Evolutionary conservation across 1,284 basidiomycete genomes (phyloP).

Genomic region (Moniliophthora roreri): DNA sequence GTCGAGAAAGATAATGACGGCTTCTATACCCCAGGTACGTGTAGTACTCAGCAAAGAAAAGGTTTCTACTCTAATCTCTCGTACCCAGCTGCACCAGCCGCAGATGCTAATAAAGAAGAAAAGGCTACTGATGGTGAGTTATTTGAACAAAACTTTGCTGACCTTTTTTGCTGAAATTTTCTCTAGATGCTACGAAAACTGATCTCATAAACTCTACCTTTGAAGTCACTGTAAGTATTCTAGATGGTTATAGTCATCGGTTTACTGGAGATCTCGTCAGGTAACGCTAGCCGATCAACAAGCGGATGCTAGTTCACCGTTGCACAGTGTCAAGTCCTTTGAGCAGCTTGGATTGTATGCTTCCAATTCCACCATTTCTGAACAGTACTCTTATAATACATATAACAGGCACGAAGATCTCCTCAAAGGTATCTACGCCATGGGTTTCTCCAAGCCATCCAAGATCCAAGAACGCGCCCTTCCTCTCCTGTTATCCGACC

Average conservation of each 20-base stretch:
- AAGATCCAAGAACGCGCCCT: slow-evolving; percentile 99
- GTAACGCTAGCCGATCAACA: slow-evolving; percentile 98
- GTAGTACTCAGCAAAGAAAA: too few species aligned
- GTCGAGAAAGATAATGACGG: slow-evolving; percentile 76
- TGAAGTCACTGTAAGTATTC: slow-evolving; percentile 62
- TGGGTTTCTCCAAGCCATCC: slow-evolving; percentile 97
- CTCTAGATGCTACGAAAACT: slow-evolving; percentile 35
- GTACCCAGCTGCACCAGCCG: slow-evolving; percentile 11
- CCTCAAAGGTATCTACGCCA: slow-evolving; percentile 94
- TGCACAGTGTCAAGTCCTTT: slow-evolving; percentile 94
- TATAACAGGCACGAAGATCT: slow-evolving; percentile 77
- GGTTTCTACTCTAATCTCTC: too few species aligned
- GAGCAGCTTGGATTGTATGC: slow-evolving; percentile 91
- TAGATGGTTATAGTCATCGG: background rate
- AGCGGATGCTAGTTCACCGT: slow-evolving; percentile 92
- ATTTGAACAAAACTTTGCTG: slow-evolving; percentile 12
- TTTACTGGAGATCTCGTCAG: slow-evolving; percentile 37
- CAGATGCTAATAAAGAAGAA: slow-evolving; percentile 19
- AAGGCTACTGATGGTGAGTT: slow-evolving; percentile 19
- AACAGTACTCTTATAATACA: background rate
- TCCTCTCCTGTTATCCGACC: slow-evolving; percentile 88
- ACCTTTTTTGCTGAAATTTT: background rate
- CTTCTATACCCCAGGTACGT: slow-evolving; percentile 65
- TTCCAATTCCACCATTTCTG: slow-evolving; percentile 10
- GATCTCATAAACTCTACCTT: slow-evolving; percentile 74